Evolutionary conservation across 148 eudicot genomes (phyloP).

Genomic region (Pouteria glomerata): DNA sequence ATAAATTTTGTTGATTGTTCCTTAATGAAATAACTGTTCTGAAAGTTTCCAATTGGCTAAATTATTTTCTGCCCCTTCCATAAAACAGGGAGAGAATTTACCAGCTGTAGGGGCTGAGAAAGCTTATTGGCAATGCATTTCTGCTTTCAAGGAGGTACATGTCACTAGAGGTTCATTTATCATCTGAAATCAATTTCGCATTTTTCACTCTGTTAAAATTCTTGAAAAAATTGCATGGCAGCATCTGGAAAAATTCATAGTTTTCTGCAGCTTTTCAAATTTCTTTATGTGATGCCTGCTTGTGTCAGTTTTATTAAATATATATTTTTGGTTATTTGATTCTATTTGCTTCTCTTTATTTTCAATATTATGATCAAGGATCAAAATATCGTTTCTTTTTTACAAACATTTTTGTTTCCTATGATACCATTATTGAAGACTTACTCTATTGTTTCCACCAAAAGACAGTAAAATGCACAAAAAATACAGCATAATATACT

Average conservation of each 20-base stretch:
- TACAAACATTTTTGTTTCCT: too few relatives aligned
- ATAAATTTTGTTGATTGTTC: not conserved
- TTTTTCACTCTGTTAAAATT: not conserved
- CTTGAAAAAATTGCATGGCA: not conserved
- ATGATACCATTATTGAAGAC: too few relatives aligned
- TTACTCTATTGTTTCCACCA: too few relatives aligned
- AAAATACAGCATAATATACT: too few relatives aligned
- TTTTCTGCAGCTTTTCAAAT: not conserved
- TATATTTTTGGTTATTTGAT: not conserved
- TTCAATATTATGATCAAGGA: not conserved
- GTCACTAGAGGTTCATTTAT: not conserved
- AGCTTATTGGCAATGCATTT: conserved; percentile 53
- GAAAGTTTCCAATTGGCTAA: not conserved
- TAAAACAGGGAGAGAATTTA: conserved; percentile 33
- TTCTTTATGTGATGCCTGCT: not conserved
- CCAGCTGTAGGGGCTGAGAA: conserved; percentile 39
- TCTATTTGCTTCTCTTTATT: not conserved
- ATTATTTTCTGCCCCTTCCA: not conserved
- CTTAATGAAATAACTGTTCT: not conserved
- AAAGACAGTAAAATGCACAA: too few relatives aligned
- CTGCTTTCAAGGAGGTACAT: conserved; percentile 64
- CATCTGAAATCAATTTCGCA: not conserved
- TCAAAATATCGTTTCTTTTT: too few relatives aligned
- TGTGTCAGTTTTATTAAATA: too few relatives aligned
- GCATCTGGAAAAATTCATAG: not conserved